A percentile compares a stretch with the other conserved stretches of the same genome.
Evolutionary conservation across 768 basidiomycete species (phyloP).

Genomic region (Calocybe cyanea): DNA sequence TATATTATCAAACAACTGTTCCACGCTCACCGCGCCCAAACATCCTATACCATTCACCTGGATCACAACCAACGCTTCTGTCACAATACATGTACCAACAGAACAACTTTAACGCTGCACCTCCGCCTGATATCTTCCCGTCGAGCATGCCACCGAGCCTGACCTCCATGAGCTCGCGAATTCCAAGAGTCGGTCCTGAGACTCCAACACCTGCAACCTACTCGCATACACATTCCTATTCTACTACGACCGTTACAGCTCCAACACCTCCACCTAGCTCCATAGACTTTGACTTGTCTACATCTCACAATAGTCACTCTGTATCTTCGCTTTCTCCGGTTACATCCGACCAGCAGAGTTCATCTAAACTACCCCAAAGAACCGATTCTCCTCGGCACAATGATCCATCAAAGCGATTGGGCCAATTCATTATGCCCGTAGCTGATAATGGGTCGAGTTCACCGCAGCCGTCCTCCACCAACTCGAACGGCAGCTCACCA

Average conservation of each 20-base stretch:
- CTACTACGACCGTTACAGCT: conserved; percentile 46
- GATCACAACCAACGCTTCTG: conserved; percentile 37
- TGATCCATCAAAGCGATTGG: conserved; percentile 3
- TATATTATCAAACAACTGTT: conserved; percentile 63
- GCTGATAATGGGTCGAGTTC: conserved; percentile 21
- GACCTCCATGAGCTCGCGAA: conserved; percentile 32
- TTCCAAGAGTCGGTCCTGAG: conserved; percentile 31
- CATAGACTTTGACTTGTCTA: background rate
- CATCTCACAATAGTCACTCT: conserved; percentile 14
- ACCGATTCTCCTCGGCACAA: conserved; percentile 8
- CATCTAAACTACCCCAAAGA: conserved; percentile 14
- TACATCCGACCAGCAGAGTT: background rate
- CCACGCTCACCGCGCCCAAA: conserved; percentile 45
- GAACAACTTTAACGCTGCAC: conserved; percentile 18
- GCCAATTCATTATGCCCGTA: conserved; percentile 4
- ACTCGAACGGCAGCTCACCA: conserved; percentile 50
- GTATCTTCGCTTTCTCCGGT: conserved; percentile 18
- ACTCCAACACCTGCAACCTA: conserved; percentile 39
- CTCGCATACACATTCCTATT: conserved; percentile 46
- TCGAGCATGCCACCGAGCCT: conserved; percentile 37
- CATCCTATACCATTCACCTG: conserved; percentile 42
- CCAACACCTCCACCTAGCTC: conserved; percentile 31
- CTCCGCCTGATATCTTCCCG: conserved; percentile 42
- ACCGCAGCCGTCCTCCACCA: conserved; percentile 25
- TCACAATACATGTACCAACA: conserved; percentile 37